phyloP scores from a whole-genome alignment of 345 rosid species.

The Draba incana region DNA sequence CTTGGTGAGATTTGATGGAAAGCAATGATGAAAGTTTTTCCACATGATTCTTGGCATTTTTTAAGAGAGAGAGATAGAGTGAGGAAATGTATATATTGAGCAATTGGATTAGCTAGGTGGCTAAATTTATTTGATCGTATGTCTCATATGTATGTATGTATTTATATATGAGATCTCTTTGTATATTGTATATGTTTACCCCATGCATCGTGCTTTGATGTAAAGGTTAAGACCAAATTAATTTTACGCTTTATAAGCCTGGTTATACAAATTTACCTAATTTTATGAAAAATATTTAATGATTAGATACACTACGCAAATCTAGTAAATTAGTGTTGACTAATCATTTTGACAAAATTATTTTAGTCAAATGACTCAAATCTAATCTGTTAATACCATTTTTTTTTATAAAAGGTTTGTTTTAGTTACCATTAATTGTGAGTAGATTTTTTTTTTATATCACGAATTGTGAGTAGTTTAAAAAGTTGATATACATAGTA shows the following conservation, averaged over 20 bases:
- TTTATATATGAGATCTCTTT: not conserved
- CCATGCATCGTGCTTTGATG: conserved; percentile 20
- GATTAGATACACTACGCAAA: not conserved
- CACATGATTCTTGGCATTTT: conserved; percentile 41
- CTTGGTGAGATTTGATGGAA: conserved; percentile 35
- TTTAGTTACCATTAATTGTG: no score
- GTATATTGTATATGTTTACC: not conserved
- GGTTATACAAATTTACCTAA: not conserved
- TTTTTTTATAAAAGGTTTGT: no score
- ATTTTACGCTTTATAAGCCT: no score
- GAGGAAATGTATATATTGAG: conserved; percentile 14
- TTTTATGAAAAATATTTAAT: not conserved
- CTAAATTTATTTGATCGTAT: conserved; percentile 20
- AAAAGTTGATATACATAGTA: not conserved
- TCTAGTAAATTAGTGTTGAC: not conserved
- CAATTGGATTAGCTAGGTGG: conserved; percentile 31
- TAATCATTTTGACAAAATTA: not conserved
- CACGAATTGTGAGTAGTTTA: no score
- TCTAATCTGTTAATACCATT: not conserved
- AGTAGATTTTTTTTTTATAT: no score
- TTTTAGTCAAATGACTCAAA: not conserved
- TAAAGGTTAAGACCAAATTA: not conserved
- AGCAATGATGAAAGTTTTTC: conserved; percentile 41
- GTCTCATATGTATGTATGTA: conserved; percentile 16
- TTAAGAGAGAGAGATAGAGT: conserved; percentile 16